These are phyloP conservation scores for Lathyrus oleraceus DNA, from an alignment of 306 rosid species.

Conservation along the genomic window DNA sequence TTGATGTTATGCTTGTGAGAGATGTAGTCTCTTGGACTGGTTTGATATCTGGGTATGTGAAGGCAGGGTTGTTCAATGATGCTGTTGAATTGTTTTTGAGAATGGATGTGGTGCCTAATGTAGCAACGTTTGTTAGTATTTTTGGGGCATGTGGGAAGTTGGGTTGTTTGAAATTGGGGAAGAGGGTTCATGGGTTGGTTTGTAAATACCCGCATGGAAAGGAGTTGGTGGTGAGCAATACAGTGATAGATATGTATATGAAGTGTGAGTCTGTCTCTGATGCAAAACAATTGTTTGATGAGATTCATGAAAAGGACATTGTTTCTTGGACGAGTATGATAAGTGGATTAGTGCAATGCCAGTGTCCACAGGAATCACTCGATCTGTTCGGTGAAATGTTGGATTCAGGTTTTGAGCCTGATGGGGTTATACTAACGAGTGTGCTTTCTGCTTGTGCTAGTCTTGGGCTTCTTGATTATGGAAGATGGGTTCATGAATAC, in stretches of 20 bases:
- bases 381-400: slow-evolving; percentile 64
- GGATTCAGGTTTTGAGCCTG: slow-evolving; percentile 52
- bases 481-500: slow-evolving; percentile 75
- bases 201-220: slow-evolving; percentile 37
- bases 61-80: slow-evolving; percentile 53
- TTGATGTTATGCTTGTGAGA: slow-evolving; percentile 73
- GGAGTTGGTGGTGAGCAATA: slow-evolving; percentile 61
- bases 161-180: slow-evolving; percentile 55
- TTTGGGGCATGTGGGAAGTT: slow-evolving; percentile 68
- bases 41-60: slow-evolving; percentile 64
- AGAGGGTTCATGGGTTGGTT: slow-evolving; percentile 70
- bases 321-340: slow-evolving; percentile 77
- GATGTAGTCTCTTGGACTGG: slow-evolving; percentile 89
- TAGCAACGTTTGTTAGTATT: slow-evolving; percentile 61
- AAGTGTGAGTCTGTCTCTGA: slow-evolving; percentile 61
- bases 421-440: slow-evolving; percentile 60
- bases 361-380: slow-evolving; percentile 59
- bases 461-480: slow-evolving; percentile 72
- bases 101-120: slow-evolving; percentile 64
- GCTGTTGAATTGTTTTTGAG: slow-evolving; percentile 49
- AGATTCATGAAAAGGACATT: slow-evolving; percentile 59
- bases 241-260: slow-evolving; percentile 68
- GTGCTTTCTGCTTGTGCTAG: slow-evolving; percentile 79
- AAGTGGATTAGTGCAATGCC: slow-evolving; percentile 68
- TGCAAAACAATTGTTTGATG: slow-evolving; percentile 59